Evolutionary conservation across 164 flowering plant species (phyloP), one percentile per base, ranked within the genome.

Genomic region (Aristolochia fimbriata): DNA sequence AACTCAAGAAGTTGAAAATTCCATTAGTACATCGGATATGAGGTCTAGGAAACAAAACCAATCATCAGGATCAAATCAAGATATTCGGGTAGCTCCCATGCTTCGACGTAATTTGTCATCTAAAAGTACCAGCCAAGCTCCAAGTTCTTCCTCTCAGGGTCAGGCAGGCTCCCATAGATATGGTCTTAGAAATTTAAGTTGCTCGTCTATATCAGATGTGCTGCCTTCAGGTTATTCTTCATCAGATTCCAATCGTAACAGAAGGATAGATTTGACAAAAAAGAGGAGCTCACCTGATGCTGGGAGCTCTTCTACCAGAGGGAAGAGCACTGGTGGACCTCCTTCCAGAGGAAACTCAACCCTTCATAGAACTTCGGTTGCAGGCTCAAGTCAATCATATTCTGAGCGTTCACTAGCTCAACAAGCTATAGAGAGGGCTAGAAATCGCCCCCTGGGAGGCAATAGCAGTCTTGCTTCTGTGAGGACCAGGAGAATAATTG

Each of bases 191-290:
- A 80, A 76, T 66, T 71, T 83, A 51, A 71, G 75, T 65, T 83
- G 87, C 62, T 68, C 76, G 52, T 76, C 85, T 14, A 61, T 69
- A 58, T 73, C 95, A 59, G 91, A 83, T 74, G 76, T 78, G 53
- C 63, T 78, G 51, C 72, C 79, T 19, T 60, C 81, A 16, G 74
- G 78, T 51, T 68, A 68, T 73, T 74, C 90, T 6, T 63, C 80
- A 24, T 68, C 83, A 56, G 80, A 81, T 55, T 67, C 81, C 53
- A 69, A 55, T 57, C 64, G 68, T 13, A 65, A 31, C 65, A 75
- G 67, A 69, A 69, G 68, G 71, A 65, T 73, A 21, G 74, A 65
- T 47, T 46, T 51, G 20, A 50, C 69, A 10, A 76, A 75, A 70
- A 78, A 69, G 70, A 81, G 75, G 71, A 67, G 60, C 37, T 21